Evolutionary conservation across 495 filamentous ascomycete species (phyloP), one percentile per base, ranked within the genome.

Genomic region (Gamarada debralockiae): DNA sequence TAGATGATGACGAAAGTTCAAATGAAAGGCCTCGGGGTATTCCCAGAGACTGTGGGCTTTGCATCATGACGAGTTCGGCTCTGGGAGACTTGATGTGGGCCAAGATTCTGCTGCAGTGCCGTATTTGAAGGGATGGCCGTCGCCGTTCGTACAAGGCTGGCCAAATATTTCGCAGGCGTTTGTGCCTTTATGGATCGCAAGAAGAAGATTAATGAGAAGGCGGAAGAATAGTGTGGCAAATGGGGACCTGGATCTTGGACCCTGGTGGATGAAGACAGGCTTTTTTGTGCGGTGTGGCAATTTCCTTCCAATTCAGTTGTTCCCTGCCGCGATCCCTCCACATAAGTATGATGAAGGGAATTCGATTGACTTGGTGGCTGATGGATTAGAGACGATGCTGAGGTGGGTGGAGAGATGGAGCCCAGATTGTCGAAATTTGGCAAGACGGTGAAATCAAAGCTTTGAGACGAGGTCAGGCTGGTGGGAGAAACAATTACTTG

Each of bases 291-390:
- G 18, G 46, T 49, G 5, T 37, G 25, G 31, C 8, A 10, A 8
- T 6, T 22, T 37, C 7, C 15, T 22, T 10, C 23, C 12, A 8
- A 15, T 33, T 6, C 10, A n/a, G 24, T 22, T 49, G 6, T 7
- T 49, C 9, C 24, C 46, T 6, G 46, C 12, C 12, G 46, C 21
- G 9, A 12, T 37, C 12, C 46, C 27, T 9, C 8, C 24, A 3
- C 4, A 34, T 13, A 37, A 34, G 17, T 36, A 49, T 49, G 20
- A 33, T 7, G 46, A 49, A 23, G 48, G 48, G 9, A 50, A 25
- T 5, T 50, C 48, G 18, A 50, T 50, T 15, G 48, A 50, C 31
- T 29, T 50, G 48, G 48, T 50, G 23, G 31, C 18, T 23, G 48
- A 50, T 20, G 48, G 48, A 10, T 50, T 50, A 14, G 48, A 50